Evolutionary conservation across 1,139 yeast genomes (phyloP).

Genomic region (Kluyveromyces marxianus): DNA sequence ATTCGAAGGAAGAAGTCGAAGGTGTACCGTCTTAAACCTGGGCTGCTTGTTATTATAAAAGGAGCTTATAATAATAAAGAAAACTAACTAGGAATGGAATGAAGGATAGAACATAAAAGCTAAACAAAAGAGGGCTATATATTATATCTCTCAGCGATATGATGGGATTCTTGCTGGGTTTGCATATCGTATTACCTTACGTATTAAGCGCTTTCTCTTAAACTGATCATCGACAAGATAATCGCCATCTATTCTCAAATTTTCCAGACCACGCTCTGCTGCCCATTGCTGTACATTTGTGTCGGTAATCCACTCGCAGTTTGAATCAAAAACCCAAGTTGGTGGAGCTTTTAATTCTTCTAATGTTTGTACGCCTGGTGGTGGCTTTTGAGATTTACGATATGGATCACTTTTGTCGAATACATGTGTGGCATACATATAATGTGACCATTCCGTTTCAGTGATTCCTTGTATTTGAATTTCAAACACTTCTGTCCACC

Average conservation of each 20-base stretch:
- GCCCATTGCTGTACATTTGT: constrained; percentile 47
- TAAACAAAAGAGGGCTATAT: neutral
- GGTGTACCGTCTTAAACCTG: constrained; percentile 50
- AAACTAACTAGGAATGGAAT: too few species aligned
- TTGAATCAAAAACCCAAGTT: constrained; percentile 66
- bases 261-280: constrained; percentile 41
- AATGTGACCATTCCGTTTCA: constrained; percentile 53
- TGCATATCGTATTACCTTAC: constrained; percentile 46
- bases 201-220: constrained; percentile 47
- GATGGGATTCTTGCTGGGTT: constrained; percentile 35
- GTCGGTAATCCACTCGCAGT: constrained; percentile 65
- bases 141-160: constrained; percentile 7
- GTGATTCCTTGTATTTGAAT: constrained; percentile 60
- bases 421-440: constrained; percentile 39
- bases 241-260: constrained; percentile 41
- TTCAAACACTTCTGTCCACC: constrained; percentile 67
- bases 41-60: too few species aligned
- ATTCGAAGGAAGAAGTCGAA: constrained; percentile 44
- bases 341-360: constrained; percentile 57
- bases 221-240: constrained; percentile 49
- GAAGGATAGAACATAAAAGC: neutral
- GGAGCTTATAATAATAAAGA: too few species aligned
- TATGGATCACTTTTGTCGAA: constrained; percentile 46
- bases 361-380: constrained; percentile 55
- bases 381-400: constrained; percentile 53